A percentile compares a stretch with the other conserved stretches of the same genome.
phyloP scores from a whole-genome alignment of 345 rosid species.

The Eucalyptus camaldulensis region DNA sequence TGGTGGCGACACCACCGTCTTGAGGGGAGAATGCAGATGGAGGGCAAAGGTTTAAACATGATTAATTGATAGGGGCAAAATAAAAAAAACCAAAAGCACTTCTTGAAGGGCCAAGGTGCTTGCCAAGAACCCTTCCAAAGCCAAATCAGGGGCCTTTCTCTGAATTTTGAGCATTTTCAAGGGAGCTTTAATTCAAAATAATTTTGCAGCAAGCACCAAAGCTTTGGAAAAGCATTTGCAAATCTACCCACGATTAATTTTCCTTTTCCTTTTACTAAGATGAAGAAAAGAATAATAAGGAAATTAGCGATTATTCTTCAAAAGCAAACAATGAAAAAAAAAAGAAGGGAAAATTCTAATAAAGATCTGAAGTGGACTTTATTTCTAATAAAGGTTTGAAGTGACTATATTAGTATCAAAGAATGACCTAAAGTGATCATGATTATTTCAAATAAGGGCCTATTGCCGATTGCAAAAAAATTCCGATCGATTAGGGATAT shows the following conservation, averaged over 20 bases:
- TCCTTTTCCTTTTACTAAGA: not conserved
- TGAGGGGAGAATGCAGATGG: not conserved
- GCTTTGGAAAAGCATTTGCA: not conserved
- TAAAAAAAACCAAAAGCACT: not conserved
- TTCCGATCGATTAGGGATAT: fast-evolving
- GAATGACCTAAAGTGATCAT: too few relatives aligned
- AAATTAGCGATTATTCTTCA: not conserved
- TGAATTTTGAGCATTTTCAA: not conserved
- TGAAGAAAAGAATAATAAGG: not conserved
- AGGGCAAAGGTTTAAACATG: not conserved
- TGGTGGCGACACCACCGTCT: not conserved
- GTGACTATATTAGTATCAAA: fast-evolving
- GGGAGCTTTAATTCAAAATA: not conserved
- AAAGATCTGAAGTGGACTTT: fast-evolving
- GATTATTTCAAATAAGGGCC: too few relatives aligned
- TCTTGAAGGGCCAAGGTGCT: not conserved
- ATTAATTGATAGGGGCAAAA: not conserved
- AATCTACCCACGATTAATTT: not conserved
- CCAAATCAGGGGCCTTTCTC: not conserved
- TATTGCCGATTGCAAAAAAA: too few relatives aligned
- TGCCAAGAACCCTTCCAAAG: not conserved
- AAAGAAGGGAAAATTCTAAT: too few relatives aligned
- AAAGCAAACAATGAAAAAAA: not conserved
- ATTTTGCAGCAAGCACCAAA: not conserved
- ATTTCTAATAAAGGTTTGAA: fast-evolving